Base-by-base conservation (phyloP, 768 basidiomycete species). In the Trametes elegans region DNA sequence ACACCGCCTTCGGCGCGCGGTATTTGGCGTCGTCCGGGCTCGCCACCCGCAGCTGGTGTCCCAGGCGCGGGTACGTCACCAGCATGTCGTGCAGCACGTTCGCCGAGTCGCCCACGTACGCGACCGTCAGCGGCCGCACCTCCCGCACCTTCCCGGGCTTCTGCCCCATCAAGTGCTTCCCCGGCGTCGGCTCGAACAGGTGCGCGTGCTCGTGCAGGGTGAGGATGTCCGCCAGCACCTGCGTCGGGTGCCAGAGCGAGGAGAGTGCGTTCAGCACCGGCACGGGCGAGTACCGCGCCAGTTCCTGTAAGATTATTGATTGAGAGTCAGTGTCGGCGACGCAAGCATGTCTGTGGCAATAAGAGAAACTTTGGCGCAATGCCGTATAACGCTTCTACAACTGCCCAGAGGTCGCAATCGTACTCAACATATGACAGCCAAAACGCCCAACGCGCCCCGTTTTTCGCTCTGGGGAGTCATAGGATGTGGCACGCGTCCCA, bases 81-180 rank as follows among this genome's bases (percentile, higher is more conserved):
- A 98, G 85, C 90, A 98, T 94, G 70, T 98, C 97, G 69, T 98
- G 91, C 53, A 97, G 76, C 44, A 99, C 92, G 66, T 98, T 99
- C 43, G 93, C 89, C 21, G 87, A 87, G 73, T 98, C 96, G 7
- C 96, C 96, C 52, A 98, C 82, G 70, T 94, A 99, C 8, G 94
- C 88, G 48, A 98, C 74, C 1, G 93, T 98, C 53, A 98, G 79
- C 0, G 93, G 87, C 1, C 80, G 81, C 24, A 98, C 77, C 1
- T 73, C 69, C 3, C 81, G 75, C 1, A 88, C 74, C 14, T 49
- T 34, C 14, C n/a, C n/a, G 43, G 51, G 28, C 34, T 55, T 51
- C 39, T 42, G 29, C 8, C 49, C 40, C 5, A 42, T 42, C 31
- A 35, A 32, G 18, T 13, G 26, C 5, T 21, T 26, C 34, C 11